Conservation (phyloP, 768 basidiomycete species). For the Phylloporus sp. region DNA sequence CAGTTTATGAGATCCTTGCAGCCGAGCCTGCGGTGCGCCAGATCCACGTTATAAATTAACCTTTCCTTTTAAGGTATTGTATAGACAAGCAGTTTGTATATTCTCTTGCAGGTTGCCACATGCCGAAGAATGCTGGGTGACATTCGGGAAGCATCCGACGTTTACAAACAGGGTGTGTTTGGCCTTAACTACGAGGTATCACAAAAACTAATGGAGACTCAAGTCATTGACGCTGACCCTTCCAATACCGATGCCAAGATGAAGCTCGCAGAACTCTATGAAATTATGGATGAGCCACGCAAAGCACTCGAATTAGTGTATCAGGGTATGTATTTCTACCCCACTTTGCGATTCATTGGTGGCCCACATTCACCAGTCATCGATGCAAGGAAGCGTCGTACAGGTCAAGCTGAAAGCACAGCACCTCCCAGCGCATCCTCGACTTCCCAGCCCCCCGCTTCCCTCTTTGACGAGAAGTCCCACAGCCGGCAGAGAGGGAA, state of each 20-base stretch:
- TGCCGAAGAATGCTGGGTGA: conserved; percentile 79
- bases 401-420: conserved; percentile 27
- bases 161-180: conserved; percentile 72
- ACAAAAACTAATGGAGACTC: background rate
- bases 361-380: conserved; percentile 52
- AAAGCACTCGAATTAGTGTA: conserved; percentile 76
- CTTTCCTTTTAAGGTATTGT: background rate
- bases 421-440: conserved; percentile 13
- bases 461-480: conserved; percentile 62
- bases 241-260: conserved; percentile 82
- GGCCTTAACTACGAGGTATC: background rate
- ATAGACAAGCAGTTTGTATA: conserved; percentile 72
- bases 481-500: conserved; percentile 35
- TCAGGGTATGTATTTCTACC: conserved; percentile 51
- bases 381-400: conserved; percentile 53
- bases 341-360: conserved; percentile 35
- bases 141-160: conserved; percentile 70
- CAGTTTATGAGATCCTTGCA: conserved; percentile 76
- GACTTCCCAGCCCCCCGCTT: conserved; percentile 34
- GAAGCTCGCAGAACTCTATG: conserved; percentile 87
- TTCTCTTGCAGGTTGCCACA: conserved; percentile 73
- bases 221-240: conserved; percentile 75
- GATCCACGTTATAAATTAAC: background rate
- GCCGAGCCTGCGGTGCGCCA: conserved; percentile 63
- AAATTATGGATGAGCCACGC: conserved; percentile 78